These are phyloP conservation scores for Colletotrichum sidae DNA, from an alignment of 2,329 filamentous ascomycete genomes.

Conservation along the genomic window DNA sequence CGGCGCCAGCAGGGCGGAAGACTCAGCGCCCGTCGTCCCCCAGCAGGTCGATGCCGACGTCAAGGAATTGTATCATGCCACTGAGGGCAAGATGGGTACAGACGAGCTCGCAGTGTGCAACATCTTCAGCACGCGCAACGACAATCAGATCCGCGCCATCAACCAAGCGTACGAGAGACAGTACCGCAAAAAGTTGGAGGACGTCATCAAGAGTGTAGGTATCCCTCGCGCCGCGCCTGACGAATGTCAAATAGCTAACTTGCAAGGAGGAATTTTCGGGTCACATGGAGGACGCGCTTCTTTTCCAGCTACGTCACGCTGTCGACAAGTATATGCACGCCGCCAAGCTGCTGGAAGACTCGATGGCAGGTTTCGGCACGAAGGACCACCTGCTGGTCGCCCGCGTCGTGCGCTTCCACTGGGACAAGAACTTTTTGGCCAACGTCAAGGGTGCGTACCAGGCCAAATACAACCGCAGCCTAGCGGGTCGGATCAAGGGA, in stretches of 20 bases:
- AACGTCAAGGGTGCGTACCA: slow-evolving; percentile 84
- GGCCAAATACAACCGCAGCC: slow-evolving; percentile 74
- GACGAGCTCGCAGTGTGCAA: slow-evolving; percentile 83
- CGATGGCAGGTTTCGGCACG: slow-evolving; percentile 89
- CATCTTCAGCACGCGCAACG: slow-evolving; percentile 80
- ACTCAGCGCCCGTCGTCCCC: slow-evolving; percentile 78
- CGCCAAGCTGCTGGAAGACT: slow-evolving; percentile 82
- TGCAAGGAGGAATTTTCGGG: slow-evolving; percentile 79
- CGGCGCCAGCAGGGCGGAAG: slow-evolving; percentile 79
- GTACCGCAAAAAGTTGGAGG: slow-evolving; percentile 77
- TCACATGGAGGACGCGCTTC: slow-evolving; percentile 88
- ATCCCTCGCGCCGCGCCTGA: not conserved
- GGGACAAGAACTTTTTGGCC: slow-evolving; percentile 80
- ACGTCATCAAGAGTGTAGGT: slow-evolving; percentile 76
- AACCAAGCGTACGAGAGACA: slow-evolving; percentile 78
- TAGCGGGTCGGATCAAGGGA: slow-evolving; percentile 77
- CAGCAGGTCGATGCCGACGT: slow-evolving; percentile 82
- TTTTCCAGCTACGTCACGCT: slow-evolving; percentile 82
- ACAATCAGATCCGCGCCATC: slow-evolving; percentile 87
- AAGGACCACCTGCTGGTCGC: slow-evolving; percentile 84
- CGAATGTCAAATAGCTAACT: not conserved
- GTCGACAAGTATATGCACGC: slow-evolving; percentile 87
- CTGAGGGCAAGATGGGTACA: slow-evolving; percentile 77
- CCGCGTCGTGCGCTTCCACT: slow-evolving; percentile 84
- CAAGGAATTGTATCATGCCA: slow-evolving; percentile 80